Evolutionary conservation across 139 green algal species (phyloP).

Genomic region (Limnomonas spitsbergensis): DNA sequence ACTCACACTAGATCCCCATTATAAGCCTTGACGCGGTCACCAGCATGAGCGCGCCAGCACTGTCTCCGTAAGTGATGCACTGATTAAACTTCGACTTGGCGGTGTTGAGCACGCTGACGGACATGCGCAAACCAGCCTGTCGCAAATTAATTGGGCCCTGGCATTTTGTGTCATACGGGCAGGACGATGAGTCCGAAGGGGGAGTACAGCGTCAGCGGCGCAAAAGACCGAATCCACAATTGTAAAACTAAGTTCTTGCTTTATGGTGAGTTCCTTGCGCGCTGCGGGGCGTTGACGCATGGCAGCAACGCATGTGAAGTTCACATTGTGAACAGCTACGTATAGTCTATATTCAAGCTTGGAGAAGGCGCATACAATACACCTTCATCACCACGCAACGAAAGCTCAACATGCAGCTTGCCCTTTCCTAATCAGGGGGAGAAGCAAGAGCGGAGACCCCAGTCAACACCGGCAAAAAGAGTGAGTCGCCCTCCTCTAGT

Average conservation of each 20-base stretch:
- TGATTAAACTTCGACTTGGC: not conserved
- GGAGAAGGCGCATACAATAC: no score
- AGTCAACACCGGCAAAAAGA: not conserved
- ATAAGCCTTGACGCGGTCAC: not conserved
- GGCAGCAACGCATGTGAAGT: not conserved
- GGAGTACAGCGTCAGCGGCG: not conserved
- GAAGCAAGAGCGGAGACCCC: not conserved
- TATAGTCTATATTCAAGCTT: no score
- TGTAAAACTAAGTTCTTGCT: not conserved
- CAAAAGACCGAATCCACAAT: constrained; percentile 1
- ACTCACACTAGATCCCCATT: not conserved
- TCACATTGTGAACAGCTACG: not conserved
- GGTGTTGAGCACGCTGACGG: not conserved
- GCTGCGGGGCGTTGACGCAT: not conserved
- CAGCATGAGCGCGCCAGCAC: not conserved
- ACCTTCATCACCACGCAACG: no score
- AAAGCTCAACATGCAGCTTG: no score
- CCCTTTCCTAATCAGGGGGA: not conserved
- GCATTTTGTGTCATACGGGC: no score
- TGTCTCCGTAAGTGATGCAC: not conserved
- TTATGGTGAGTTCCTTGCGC: not conserved
- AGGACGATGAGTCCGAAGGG: not conserved
- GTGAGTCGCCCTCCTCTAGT: no score
- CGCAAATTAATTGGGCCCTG: no score
- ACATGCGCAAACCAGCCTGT: no score